Evolutionary conservation across 1,139 yeast species (phyloP), one percentile per base, ranked within the genome.

Genomic region (Candida pseudoviswanathii): DNA sequence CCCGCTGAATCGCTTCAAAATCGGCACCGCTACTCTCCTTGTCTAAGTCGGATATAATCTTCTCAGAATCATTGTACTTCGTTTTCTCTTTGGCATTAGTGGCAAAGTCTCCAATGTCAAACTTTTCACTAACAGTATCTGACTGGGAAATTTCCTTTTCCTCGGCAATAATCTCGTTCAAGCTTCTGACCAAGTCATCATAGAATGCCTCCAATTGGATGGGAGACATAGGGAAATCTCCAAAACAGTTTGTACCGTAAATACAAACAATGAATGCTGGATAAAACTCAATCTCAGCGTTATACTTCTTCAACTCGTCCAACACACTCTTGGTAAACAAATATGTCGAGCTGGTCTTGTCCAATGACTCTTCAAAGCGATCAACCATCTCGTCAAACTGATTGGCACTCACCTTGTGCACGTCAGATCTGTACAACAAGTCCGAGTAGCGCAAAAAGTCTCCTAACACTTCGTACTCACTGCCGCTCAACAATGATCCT

Each of bases 41-140:
- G 22, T 51, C 49, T 45, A 54, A 46, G 60, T 56, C 38, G 3
- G 55, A 46, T n/a, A 64, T 50, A 5, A 66, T 47, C 34, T 53
- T 55, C 10, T 64, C 67, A 3, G 67, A 58, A 47, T 67, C 64
- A 43, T 62, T 60, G 47, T 68, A 67, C 21, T 51, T 52, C 0
- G 24, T 44, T 38, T 38, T 40, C 34, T 30, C 26, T 44, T 38
- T 26, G 33, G 41, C 37, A 40, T 43, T 11, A 34, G 16, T 29
- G 22, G 47, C 58, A 47, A 66, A 67, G 16, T 66, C 70, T 24
- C 56, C 51, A 53, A 68, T 63, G 45, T 61, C 59, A 49, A 68
- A 67, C 31, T 59, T 60, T 44, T 10, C 34, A 26, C 16, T 29
- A 2, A 36, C 36, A 52, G 32, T 11, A 27, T 16, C 43, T 5